Evolutionary conservation across 1,139 yeast genomes (phyloP), one percentile per base, ranked within the genome.

Genomic region (Debaryomyces psychrophilus): DNA sequence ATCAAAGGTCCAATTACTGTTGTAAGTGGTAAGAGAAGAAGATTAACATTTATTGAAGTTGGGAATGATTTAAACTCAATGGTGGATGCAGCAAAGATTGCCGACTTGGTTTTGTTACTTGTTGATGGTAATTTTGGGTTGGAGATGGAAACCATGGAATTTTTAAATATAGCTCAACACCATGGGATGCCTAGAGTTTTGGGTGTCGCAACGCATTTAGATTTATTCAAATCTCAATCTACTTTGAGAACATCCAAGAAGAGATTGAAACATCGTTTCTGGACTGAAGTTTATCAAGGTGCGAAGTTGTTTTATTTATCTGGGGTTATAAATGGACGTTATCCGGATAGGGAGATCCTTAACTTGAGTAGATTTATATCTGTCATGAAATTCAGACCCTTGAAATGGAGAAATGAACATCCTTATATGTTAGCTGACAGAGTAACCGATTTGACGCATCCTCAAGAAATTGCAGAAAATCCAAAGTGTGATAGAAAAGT

Each of bases 81-180:
- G 99, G 84, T 92, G 38, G 99, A 95, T 69, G 82, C 95, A 37
- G 97, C 99, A 29, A 95, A 95, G 61, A 83, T 92, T 45, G 97
- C 98, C 0, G 99, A 95, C 66, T 75, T 95, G 53, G 96, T 95
- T 17, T 74, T 95, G 47, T 68, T 95, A 50, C 71, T 93, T 77
- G 83, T 95, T 52, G 99, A 95, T 70, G 99, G 99, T 51, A 95
- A 95, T 65, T 95, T 90, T 64, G 99, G 99, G 4, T 83, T 95
- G 52, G 99, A 95, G 71, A 95, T 95, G 99, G 99, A 95, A 67
- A 95, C 99, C 12, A 95, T 95, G 99, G 99, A 95, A 68, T 95
- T 95, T 62, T 77, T 95, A 53, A 95, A 95, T 62, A 81, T 95
- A 55, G 95, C 97, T 5, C 96, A 95, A 58, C 97, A 95, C 60